A percentile compares a stretch with the other conserved stretches of the same genome.
These are phyloP conservation scores for Fonsecaea pugnacius DNA, from an alignment of 2,329 filamentous ascomycete species.

Conservation along the genomic window DNA sequence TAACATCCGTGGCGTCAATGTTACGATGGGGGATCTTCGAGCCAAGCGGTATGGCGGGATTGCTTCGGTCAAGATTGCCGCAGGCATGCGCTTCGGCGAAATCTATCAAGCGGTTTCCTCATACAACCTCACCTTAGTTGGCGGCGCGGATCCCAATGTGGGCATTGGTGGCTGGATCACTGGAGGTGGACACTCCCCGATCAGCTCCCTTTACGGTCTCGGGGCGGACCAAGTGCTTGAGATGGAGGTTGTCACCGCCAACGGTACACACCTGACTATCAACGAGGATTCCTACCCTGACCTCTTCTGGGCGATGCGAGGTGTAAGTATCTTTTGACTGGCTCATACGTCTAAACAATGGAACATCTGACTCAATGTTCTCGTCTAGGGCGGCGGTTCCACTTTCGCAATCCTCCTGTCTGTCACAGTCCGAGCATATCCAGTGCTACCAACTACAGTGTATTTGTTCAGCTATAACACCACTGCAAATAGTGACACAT, in stretches of 20 bases:
- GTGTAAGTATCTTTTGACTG: slow-evolving; percentile 38
- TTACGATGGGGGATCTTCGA: slow-evolving; percentile 22
- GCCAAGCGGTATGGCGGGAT: slow-evolving; percentile 28
- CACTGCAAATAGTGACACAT: slow-evolving; percentile 46
- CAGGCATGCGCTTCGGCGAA: slow-evolving; percentile 60
- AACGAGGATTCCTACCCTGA: slow-evolving; percentile 51
- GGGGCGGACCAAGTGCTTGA: slow-evolving; percentile 57
- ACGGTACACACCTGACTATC: slow-evolving; percentile 52
- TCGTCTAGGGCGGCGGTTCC: slow-evolving; percentile 37
- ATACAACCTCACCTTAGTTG: slow-evolving; percentile 56
- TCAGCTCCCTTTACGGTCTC: slow-evolving; percentile 57
- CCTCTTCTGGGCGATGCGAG: slow-evolving; percentile 57
- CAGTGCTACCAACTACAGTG: slow-evolving; percentile 47
- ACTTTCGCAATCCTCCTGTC: slow-evolving; percentile 61
- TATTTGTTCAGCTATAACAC: slow-evolving; percentile 49
- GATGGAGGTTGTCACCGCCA: slow-evolving; percentile 55
- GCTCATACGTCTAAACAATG: slow-evolving; percentile 39
- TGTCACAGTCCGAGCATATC: slow-evolving; percentile 56
- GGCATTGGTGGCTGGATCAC: slow-evolving; percentile 55
- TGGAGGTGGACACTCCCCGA: slow-evolving; percentile 61
- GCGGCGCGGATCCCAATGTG: slow-evolving; percentile 60
- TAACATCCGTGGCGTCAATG: slow-evolving; percentile 26
- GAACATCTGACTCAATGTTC: not conserved
- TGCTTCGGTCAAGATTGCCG: slow-evolving; percentile 59
- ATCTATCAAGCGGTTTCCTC: slow-evolving; percentile 57